Base-by-base conservation (phyloP, 768 basidiomycete species). In the Lactarius deliciosus region DNA sequence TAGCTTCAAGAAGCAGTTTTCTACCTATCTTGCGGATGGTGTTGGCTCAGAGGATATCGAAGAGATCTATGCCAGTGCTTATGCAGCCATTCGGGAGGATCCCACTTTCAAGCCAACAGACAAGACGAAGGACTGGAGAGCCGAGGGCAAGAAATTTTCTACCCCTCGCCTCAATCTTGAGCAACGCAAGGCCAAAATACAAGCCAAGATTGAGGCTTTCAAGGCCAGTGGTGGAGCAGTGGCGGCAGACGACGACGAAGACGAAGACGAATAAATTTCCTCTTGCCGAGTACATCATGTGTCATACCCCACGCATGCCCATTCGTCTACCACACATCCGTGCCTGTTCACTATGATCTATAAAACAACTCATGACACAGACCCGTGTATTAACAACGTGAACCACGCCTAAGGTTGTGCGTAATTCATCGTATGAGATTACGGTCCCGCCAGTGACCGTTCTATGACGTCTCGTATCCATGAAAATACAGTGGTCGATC, bases 1-100 rank as follows among this genome's bases (percentile, higher is more conserved):
- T 69, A 94, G 92, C 73, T 96, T 96, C 85, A 97, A 96, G 84
- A 97, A 95, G 83, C 95, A 97, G 76, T 98, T 98, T 80, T 76
- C 97, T 3, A 85, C 87, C 10, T 98, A 98, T 80, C 93, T 99
- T 68, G 95, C 93, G 32, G 95, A 97, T 77, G 97, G 89, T 71
- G 79, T 99, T 73, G 93, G 93, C 65, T 96, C 94, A 3, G 97
- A 96, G 71, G 96, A 98, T 74, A 94, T 98, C 1, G 94, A 98
- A 78, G 97, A 98, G 76, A 89, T 99, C 68, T 98, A 92, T 82
- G 84, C 85, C 45, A 91, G 90, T 74, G 96, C 93, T 2, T 92
- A 97, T 80, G 90, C 92, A 63, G 92, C 94, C 69, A 99, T 98
- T 78, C 92, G 97, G 69, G 96, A 96, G 76, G 89, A 97, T 76